Conservation (phyloP, 1,139 yeast species). For the Debaryomyces nepalensis region DNA sequence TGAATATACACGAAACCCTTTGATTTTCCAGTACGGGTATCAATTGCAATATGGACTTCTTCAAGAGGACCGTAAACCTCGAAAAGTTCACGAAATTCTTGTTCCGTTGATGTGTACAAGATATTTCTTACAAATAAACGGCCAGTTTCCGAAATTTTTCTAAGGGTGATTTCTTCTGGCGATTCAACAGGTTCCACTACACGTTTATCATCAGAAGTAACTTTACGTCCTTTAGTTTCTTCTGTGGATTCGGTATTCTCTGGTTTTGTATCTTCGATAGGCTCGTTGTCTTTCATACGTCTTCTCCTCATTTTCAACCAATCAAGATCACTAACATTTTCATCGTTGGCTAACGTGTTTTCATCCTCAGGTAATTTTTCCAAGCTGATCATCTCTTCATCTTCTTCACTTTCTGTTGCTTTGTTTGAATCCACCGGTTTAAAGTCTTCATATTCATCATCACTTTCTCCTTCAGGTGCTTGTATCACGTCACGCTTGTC, state of each 20-base stretch:
- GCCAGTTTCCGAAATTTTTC: conserved; percentile 69
- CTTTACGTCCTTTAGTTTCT: conserved; percentile 20
- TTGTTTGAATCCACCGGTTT: conserved; percentile 28
- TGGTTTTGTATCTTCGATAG: conserved; percentile 19
- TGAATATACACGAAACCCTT: conserved; percentile 93
- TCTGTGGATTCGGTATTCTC: conserved; percentile 10
- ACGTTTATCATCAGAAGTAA: conserved; percentile 11
- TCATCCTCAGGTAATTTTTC: conserved; percentile 22
- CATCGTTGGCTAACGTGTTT: conserved; percentile 49
- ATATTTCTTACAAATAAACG: conserved; percentile 89
- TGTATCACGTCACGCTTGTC: conserved; percentile 29
- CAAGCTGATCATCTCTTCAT: conserved; percentile 25
- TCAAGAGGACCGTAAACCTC: conserved; percentile 60
- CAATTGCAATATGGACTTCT: conserved; percentile 90
- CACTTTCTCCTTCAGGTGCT: conserved; percentile 56
- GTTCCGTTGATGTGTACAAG: conserved; percentile 77
- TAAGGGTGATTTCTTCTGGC: conserved; percentile 45
- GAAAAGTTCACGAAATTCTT: conserved; percentile 70
- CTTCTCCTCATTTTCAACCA: conserved; percentile 84
- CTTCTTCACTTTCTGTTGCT: conserved; percentile 24
- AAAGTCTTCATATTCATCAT: conserved; percentile 68
- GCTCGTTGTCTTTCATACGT: conserved; percentile 64
- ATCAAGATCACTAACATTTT: conserved; percentile 74
- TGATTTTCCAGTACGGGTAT: conserved; percentile 85
- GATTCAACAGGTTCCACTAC: conserved; percentile 14